A percentile compares a stretch with the other conserved stretches of the same genome.
These are phyloP conservation scores for Verticillium klebahnii DNA, from an alignment of 2,329 filamentous ascomycete species.

Conservation along the genomic window DNA sequence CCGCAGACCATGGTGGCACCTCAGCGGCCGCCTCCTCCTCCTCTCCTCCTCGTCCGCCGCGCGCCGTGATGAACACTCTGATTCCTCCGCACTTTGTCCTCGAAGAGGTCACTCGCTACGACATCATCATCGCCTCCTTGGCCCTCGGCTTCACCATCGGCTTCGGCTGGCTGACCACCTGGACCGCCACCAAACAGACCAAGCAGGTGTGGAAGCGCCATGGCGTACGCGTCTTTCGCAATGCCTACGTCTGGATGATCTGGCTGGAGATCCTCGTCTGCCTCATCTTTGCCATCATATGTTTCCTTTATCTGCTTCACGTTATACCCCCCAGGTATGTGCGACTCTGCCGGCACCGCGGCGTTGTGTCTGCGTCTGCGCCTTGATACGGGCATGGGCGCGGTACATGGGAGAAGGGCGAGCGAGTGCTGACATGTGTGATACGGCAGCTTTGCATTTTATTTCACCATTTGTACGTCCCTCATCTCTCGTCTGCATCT, in stretches of 20 bases:
- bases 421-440: not conserved
- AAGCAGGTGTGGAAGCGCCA: conserved; percentile 26
- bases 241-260: conserved; percentile 41
- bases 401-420: not conserved
- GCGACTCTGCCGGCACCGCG: not conserved
- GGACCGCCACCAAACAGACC: conserved; percentile 30
- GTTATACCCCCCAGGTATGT: conserved; percentile 11
- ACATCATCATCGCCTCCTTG: conserved; percentile 23
- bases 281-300: conserved; percentile 34
- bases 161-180: conserved; percentile 33
- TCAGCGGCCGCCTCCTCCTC: not conserved
- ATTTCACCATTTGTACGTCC: conserved; percentile 11
- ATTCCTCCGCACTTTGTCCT: conserved; percentile 13
- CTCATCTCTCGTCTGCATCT: not conserved
- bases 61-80: conserved; percentile 4
- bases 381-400: not conserved
- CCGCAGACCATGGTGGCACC: not conserved
- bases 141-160: conserved; percentile 35
- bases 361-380: not conserved
- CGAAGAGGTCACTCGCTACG: conserved; percentile 15
- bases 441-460: conserved; percentile 8
- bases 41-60: not conserved
- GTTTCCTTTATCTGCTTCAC: conserved; percentile 14
- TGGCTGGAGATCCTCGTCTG: conserved; percentile 40
- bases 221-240: conserved; percentile 23